Percentiles rank a stretch among this genome's conserved stretches.
phyloP scores from a whole-genome alignment of 345 rosid species.

The Lepidium sativum region DNA sequence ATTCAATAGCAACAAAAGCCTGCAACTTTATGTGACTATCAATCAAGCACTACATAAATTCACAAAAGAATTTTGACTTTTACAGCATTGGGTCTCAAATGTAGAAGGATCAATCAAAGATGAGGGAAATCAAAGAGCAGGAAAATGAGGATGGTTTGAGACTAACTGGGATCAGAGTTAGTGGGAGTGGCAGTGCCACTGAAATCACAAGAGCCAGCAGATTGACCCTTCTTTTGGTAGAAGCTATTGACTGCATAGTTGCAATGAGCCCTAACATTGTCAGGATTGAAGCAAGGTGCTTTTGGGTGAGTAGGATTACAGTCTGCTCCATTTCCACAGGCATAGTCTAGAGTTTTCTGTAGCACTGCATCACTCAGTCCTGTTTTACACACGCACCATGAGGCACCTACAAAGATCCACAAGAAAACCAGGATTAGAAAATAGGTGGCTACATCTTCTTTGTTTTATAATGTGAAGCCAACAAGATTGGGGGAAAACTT shows the following conservation, averaged over 20 bases:
- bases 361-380: conserved; percentile 42
- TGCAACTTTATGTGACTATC: conserved; percentile 6
- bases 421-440: background rate
- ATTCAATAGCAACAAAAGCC: background rate
- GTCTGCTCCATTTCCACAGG: conserved; percentile 96
- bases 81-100: background rate
- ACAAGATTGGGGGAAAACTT: conserved; percentile 5
- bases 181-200: conserved; percentile 54
- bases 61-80: too few relatives aligned
- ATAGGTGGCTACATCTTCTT: background rate
- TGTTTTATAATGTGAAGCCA: background rate
- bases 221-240: conserved; percentile 71
- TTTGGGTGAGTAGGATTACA: conserved; percentile 53
- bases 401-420: conserved; percentile 34
- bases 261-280: conserved; percentile 72
- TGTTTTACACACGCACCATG: conserved; percentile 87
- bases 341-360: conserved; percentile 79
- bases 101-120: background rate
- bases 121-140: background rate
- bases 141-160: background rate
- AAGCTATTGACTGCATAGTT: conserved; percentile 86
- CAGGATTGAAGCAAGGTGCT: conserved; percentile 64
- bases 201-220: conserved; percentile 70
- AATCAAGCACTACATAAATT: background rate
- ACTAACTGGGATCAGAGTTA: conserved; percentile 52